phyloP scores from a whole-genome alignment of 2,329 filamentous ascomycete species.

The Didymosphaeria variabile region DNA sequence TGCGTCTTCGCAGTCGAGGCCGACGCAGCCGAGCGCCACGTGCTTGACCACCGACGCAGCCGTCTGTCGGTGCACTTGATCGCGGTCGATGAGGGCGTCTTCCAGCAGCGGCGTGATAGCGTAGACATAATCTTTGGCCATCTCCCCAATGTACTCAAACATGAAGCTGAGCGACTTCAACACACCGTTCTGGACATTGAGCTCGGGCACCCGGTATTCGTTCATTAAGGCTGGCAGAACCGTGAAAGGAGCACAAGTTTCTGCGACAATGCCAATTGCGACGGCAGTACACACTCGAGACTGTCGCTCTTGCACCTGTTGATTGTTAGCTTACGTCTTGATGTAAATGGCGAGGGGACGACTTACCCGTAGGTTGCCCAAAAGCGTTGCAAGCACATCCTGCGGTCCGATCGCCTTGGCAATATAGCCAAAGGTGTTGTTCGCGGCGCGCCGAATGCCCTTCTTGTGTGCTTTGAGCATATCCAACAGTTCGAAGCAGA shows the following conservation, averaged over 20 bases:
- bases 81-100: conserved; percentile 95
- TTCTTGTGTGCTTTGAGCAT: conserved; percentile 99
- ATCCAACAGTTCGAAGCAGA: conserved; percentile 97
- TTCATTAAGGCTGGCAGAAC: conserved; percentile 99
- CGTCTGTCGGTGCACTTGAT: conserved; percentile 97
- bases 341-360: background rate
- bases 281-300: conserved; percentile 98
- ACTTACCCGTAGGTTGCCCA: conserved; percentile 90
- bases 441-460: conserved; percentile 95
- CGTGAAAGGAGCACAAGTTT: conserved; percentile 97
- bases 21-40: conserved; percentile 95
- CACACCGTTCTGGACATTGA: conserved; percentile 98
- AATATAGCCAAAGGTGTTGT: conserved; percentile 99
- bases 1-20: conserved; percentile 95
- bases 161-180: conserved; percentile 96
- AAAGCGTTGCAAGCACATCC: conserved; percentile 91
- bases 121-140: conserved; percentile 99
- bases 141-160: conserved; percentile 99
- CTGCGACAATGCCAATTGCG: conserved; percentile 96
- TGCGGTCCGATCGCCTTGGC: conserved; percentile 98
- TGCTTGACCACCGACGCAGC: conserved; percentile 98
- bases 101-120: conserved; percentile 95
- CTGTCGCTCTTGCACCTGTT: conserved; percentile 96
- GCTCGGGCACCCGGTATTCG: conserved; percentile 96
- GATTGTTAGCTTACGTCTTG: conserved; percentile 63